A percentile compares a stretch with the other conserved stretches of the same genome.
Evolutionary conservation across 2,329 filamentous ascomycete genomes (phyloP).

Genomic region (Botrytis cinerea): DNA sequence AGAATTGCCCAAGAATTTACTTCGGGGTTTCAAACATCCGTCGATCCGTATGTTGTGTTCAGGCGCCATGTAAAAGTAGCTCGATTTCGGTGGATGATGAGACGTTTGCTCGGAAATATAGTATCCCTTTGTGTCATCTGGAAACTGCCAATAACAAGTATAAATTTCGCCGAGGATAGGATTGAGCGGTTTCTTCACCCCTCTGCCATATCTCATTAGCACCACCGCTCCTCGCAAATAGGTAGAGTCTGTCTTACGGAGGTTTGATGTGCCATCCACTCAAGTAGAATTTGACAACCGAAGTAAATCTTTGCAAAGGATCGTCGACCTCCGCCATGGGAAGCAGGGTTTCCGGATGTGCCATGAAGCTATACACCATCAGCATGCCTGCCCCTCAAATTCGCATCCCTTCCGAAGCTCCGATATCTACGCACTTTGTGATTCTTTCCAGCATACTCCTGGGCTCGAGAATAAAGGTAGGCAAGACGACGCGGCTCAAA

Average conservation of each 20-base stretch:
- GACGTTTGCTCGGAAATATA: conserved; percentile 98
- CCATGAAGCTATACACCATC: conserved; percentile 79
- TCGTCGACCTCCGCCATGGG: conserved; percentile 87
- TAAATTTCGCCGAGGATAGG: conserved; percentile 94
- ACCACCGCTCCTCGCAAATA: neutral
- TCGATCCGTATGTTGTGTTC: conserved; percentile 94
- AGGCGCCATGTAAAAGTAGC: conserved; percentile 98
- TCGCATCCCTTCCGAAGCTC: neutral
- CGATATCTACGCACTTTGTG: conserved; percentile 72
- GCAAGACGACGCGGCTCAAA: conserved; percentile 88
- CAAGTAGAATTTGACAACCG: conserved; percentile 96
- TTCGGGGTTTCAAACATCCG: conserved; percentile 90
- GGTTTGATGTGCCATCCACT: conserved; percentile 99
- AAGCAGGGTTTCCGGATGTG: conserved; percentile 92
- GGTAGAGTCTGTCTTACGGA: conserved; percentile 60
- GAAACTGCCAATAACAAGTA: conserved; percentile 93
- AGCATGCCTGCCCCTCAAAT: conserved; percentile 21
- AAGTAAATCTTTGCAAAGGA: conserved; percentile 84
- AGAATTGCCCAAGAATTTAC: conserved; percentile 94
- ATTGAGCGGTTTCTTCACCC: conserved; percentile 97
- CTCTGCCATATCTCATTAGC: conserved; percentile 52
- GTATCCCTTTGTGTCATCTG: conserved; percentile 81
- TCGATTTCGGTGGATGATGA: conserved; percentile 96
- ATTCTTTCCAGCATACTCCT: conserved; percentile 98
- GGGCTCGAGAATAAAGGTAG: conserved; percentile 97